Percentiles rank a stretch among this genome's conserved stretches.
These are phyloP conservation scores for Suhomyces coccinellae DNA, from an alignment of 1,139 yeast species.

Conservation along the genomic window DNA sequence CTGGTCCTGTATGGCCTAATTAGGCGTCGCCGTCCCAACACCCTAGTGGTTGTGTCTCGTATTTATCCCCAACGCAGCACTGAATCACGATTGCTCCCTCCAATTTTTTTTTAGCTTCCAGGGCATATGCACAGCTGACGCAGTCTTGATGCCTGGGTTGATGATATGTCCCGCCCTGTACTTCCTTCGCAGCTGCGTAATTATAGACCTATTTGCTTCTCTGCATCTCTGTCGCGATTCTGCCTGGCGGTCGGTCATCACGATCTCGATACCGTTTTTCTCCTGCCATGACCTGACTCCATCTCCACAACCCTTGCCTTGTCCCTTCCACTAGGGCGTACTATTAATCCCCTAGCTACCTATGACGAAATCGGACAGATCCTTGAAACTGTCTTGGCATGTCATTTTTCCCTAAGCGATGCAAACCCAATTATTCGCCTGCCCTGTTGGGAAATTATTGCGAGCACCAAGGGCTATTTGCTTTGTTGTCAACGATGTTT, in stretches of 20 bases:
- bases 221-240: not conserved
- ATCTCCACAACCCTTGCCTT: not conserved
- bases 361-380: not conserved
- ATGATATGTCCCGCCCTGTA: no score
- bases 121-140: not conserved
- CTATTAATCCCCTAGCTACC: not conserved
- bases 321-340: not conserved
- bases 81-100: not conserved
- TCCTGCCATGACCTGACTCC: no score
- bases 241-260: not conserved
- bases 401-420: not conserved
- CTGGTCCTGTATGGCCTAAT: not conserved
- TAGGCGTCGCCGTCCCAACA: not conserved
- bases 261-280: not conserved
- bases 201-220: no score
- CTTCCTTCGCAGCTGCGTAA: no score
- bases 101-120: not conserved
- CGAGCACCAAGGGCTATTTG: not conserved
- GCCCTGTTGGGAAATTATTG: not conserved
- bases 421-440: not conserved
- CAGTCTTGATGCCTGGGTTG: no score
- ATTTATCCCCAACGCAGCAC: not conserved
- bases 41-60: not conserved
- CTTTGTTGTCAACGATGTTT: not conserved
- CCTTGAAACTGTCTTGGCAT: constrained; percentile 1